Evolutionary conservation across 1,284 basidiomycete genomes (phyloP), one percentile per base, ranked within the genome.

Genomic region (Tremellales sp.): DNA sequence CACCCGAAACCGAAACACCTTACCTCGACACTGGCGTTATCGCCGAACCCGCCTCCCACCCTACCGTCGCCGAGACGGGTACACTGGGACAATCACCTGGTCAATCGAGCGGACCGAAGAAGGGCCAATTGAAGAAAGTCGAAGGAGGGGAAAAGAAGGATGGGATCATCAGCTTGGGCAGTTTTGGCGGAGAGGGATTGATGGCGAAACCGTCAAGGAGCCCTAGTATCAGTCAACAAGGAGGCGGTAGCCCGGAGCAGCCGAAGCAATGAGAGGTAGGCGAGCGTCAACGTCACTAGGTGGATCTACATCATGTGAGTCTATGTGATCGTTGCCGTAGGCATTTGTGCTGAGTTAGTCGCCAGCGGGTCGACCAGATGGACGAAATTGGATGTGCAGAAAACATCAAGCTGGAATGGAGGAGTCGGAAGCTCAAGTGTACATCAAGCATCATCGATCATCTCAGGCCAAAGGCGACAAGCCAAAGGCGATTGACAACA

Each of bases 11-110:
- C 11, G 60, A 64, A 27, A 66, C 66, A 26, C 61, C 57, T 3
- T 70, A 68, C 51, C 59, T 69, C 50, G 65, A 67, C 39, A 51
- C 43, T 7, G 54, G 53, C 4, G 23, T 46, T 4, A 52, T 52
- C 0, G 37, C 49, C n/a, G 61, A 64, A 42, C 57, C 54, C 8
- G 46, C 66, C 3, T 56, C 57, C 2, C 59, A 63, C 51, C 70
- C 70, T 7, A 72, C 70, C 2, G 57, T 72, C n/a, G 70, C 70
- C 11, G 70, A 72, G 51, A 72, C 70, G 13, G 69, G 69, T n/a
- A 37, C 51, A 11, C 40, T 57, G 10, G n/a, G 6, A 2, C 36
- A 45, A 10, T 41, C 45, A 8, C 40, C 23, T 4, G 37, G 49
- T 2, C 39, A 31, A 15, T 45, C 49, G 1, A 45, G 39, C n/a